Percentiles rank a stretch among this genome's conserved stretches.
phyloP scores from a whole-genome alignment of 2,329 filamentous ascomycete species.

The Apiospora koreana region DNA sequence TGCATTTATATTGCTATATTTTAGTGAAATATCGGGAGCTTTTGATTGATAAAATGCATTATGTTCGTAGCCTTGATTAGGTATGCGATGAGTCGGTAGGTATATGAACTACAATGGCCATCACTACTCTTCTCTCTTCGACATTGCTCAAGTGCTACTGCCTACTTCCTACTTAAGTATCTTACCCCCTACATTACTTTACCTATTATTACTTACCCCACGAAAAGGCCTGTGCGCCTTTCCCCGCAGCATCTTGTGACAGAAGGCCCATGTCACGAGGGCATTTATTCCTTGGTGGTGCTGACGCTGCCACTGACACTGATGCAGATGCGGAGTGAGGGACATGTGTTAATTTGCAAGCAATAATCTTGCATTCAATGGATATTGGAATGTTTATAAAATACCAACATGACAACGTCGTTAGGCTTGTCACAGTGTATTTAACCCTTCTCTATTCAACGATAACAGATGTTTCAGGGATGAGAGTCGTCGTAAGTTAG shows the following conservation, averaged over 20 bases:
- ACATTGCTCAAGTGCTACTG: too few relatives aligned
- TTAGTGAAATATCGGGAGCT: not conserved
- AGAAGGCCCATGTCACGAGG: not conserved
- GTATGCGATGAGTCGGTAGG: too few relatives aligned
- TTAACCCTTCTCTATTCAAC: not conserved
- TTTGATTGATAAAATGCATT: not conserved
- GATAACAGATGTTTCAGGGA: not conserved
- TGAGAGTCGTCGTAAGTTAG: not conserved
- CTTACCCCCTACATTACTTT: too few relatives aligned
- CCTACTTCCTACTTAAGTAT: too few relatives aligned
- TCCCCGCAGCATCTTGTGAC: not conserved
- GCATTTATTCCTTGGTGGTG: not conserved
- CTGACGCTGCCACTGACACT: too few relatives aligned
- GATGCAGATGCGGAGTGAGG: not conserved
- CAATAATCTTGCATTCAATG: not conserved
- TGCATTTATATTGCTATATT: not conserved
- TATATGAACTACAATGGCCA: not conserved
- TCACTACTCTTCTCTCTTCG: too few relatives aligned
- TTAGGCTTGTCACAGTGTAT: not conserved
- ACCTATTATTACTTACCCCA: not conserved
- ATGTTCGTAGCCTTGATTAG: not conserved
- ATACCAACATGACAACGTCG: too few relatives aligned
- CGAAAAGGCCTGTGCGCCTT: constrained; percentile 5
- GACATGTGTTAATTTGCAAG: not conserved
- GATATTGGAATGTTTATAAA: too few relatives aligned